Base-by-base conservation (phyloP, 768 basidiomycete genomes). In the Auriscalpium vulgare region DNA sequence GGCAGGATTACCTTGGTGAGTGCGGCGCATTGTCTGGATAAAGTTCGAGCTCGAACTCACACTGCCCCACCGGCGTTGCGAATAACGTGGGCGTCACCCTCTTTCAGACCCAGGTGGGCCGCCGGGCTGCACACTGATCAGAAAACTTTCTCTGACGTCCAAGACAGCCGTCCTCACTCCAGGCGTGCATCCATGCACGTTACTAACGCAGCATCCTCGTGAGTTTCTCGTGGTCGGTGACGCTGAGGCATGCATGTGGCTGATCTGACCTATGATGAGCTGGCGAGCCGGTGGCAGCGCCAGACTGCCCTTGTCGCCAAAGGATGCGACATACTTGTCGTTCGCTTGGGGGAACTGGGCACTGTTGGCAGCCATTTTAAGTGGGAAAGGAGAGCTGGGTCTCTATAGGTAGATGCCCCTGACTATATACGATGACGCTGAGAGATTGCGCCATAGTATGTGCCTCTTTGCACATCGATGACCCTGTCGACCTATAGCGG, bases 131-230 rank as follows among this genome's bases (percentile, higher is more conserved):
- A 29, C 29, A 29, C 7, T 29, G 48, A 53, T 16, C 9, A 47
- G 38, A 8, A 21, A 54, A 11, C 51, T 54, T 51, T 40, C 10
- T 34, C 16, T 17, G 34, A 16, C 35, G 23, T 44, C 17, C 43
- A 45, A 21, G 8, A 35, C 35, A 53, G 57, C 6, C 23, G 4
- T 23, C 56, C 73, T 64, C 64, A 85, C 83, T 87, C 80, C 60
- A 87, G 72, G 52, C 86, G 81, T 50, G 84, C 83, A 66, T 87
- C 86, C 85, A 87, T 89, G 71, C 84, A 87, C 17, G 83, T 84
- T 34, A 84, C 80, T 83, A 57, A 6, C 19, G 1, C 10, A 48
- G 47, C 36, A 36, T 23, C 21, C 17, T 47, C 14, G 38, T 50
- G n/a, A 5, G 29, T 29, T 44, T 14, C 19, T 29, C 13, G 8